Conservation (phyloP, 1,284 basidiomycete species). For the Moesziomyces sp. region DNA sequence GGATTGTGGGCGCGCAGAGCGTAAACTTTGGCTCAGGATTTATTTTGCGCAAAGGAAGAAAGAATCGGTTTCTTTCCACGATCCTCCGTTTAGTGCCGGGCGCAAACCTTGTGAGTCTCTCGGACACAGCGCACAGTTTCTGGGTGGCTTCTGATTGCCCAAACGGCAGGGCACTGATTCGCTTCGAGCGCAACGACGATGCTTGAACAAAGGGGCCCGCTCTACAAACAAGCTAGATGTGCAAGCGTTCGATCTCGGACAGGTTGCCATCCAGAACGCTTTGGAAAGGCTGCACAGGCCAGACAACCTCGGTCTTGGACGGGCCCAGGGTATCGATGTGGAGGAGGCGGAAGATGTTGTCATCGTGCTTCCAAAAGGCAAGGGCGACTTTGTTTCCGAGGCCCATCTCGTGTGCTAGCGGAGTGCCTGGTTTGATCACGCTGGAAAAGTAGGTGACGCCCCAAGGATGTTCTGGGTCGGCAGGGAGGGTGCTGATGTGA, state of each 20-base stretch:
- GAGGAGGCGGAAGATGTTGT: background rate
- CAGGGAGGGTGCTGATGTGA: background rate
- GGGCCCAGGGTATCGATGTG: slow-evolving; percentile 12
- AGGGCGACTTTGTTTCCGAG: slow-evolving; percentile 1
- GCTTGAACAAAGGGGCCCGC: too few species aligned
- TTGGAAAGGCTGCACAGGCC: slow-evolving; percentile 1
- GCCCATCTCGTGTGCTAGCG: slow-evolving; percentile 1
- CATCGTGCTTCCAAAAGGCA: slow-evolving; percentile 15
- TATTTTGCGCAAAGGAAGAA: too few species aligned
- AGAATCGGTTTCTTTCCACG: too few species aligned
- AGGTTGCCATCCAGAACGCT: background rate
- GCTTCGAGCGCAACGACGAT: too few species aligned
- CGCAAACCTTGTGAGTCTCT: too few species aligned
- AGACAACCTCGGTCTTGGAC: background rate
- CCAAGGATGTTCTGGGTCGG: background rate
- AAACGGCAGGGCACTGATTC: too few species aligned
- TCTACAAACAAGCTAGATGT: too few species aligned
- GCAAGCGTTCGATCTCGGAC: background rate
- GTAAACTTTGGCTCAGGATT: too few species aligned
- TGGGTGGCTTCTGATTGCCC: too few species aligned
- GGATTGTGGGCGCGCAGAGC: too few species aligned
- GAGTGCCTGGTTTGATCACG: slow-evolving; percentile 2
- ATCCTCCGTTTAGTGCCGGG: too few species aligned
- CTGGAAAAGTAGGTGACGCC: slow-evolving; percentile 14
- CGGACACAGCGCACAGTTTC: too few species aligned